These are phyloP conservation scores for Yarrowia keelungensis DNA, from an alignment of 805 yeast genomes.

Conservation along the genomic window DNA sequence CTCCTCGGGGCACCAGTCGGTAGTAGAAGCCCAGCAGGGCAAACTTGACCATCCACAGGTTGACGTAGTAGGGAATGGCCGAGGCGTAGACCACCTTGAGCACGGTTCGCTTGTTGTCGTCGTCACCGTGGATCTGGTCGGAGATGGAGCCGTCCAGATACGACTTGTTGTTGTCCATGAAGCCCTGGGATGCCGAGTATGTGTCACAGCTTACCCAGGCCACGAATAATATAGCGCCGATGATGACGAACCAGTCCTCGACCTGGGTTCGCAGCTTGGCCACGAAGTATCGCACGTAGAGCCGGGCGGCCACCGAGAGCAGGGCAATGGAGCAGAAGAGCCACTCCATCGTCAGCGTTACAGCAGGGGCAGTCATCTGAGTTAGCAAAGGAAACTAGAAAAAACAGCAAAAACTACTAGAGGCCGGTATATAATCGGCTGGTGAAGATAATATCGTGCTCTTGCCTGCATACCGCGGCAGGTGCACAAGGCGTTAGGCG, in stretches of 20 bases:
- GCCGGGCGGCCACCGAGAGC: slow-evolving; percentile 41
- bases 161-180: slow-evolving; percentile 44
- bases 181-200: slow-evolving; percentile 42
- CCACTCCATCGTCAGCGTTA: slow-evolving; percentile 44
- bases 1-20: slow-evolving; percentile 44
- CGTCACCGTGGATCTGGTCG: slow-evolving; percentile 40
- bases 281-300: slow-evolving; percentile 42
- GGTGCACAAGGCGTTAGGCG: not conserved
- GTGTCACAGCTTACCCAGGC: slow-evolving; percentile 45
- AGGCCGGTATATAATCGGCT: too few relatives aligned
- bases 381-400: not conserved
- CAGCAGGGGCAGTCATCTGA: slow-evolving; percentile 32
- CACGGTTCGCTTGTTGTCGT: slow-evolving; percentile 36
- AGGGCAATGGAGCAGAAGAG: slow-evolving; percentile 41
- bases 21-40: slow-evolving; percentile 45
- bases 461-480: not conserved
- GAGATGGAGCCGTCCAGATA: slow-evolving; percentile 41
- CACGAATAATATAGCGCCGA: slow-evolving; percentile 44
- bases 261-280: slow-evolving; percentile 44
- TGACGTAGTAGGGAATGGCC: slow-evolving; percentile 44
- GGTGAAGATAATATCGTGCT: not conserved
- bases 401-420: too few relatives aligned
- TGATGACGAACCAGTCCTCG: slow-evolving; percentile 44
- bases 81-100: slow-evolving; percentile 46
- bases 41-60: slow-evolving; percentile 45